Evolutionary conservation across 371 early-diverging fungal genomes (phyloP).

Genomic region (Mucor piriformis): DNA sequence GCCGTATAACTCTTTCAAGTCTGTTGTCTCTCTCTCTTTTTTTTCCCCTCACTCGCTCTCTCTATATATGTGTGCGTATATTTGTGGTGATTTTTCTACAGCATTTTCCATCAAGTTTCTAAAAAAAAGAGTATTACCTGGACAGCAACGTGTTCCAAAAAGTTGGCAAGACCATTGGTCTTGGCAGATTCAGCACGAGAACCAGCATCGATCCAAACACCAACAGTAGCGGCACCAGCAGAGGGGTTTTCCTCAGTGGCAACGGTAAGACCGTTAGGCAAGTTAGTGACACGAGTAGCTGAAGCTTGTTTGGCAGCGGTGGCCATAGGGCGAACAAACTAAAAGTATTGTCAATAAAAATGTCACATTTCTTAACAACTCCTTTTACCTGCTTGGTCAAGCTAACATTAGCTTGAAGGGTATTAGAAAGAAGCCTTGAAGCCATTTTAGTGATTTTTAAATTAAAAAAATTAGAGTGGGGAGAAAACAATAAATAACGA

Average conservation of each 20-base stretch:
- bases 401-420: conserved; percentile 32
- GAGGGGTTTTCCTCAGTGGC: conserved; percentile 91
- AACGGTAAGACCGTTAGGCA: conserved; percentile 90
- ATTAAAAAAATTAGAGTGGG: conserved; percentile 23
- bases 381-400: conserved; percentile 35
- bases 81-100: background rate
- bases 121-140: conserved; percentile 67
- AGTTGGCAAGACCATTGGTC: conserved; percentile 90
- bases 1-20: background rate
- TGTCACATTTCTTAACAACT: too few relatives aligned
- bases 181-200: conserved; percentile 84
- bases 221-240: conserved; percentile 93
- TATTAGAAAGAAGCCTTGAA: conserved; percentile 35
- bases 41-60: too few relatives aligned
- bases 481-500: conserved; percentile 23
- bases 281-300: conserved; percentile 66
- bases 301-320: conserved; percentile 49
- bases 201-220: conserved; percentile 96
- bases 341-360: background rate
- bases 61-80: too few relatives aligned
- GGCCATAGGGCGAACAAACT: conserved; percentile 61
- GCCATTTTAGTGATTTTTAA: conserved; percentile 25
- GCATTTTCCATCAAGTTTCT: background rate
- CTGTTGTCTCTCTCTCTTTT: too few relatives aligned
- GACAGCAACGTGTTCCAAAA: conserved; percentile 96